phyloP scores from a whole-genome alignment of 176 grass and related monocot species.

The Musa acuminata region DNA sequence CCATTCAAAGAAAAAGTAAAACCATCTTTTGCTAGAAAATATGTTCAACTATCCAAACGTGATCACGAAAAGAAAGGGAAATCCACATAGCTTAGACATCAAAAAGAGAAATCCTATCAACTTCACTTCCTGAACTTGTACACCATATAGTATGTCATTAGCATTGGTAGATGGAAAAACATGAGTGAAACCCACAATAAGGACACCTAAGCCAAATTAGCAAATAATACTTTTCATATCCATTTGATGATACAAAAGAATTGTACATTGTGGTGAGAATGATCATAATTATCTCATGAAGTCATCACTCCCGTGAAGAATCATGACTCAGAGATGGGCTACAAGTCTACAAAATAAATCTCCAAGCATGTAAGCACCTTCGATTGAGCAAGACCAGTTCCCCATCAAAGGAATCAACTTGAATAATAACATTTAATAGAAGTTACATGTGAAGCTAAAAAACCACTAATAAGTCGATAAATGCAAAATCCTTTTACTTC shows the following conservation, averaged over 20 bases:
- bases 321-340: not conserved
- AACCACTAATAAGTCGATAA: not conserved
- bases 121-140: no score
- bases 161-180: no score
- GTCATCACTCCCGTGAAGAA: not conserved
- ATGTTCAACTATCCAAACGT: not conserved
- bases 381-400: constrained; percentile 4
- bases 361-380: constrained; percentile 38
- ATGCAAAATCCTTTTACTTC: not conserved
- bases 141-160: no score
- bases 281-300: not conserved
- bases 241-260: no score
- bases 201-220: no score
- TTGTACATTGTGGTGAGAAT: no score
- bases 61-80: not conserved
- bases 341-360: not conserved
- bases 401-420: not conserved
- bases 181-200: no score
- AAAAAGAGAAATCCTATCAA: not conserved
- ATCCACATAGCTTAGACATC: not conserved
- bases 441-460: not conserved
- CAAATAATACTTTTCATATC: no score
- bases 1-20: not conserved
- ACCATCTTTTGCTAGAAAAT: not conserved
- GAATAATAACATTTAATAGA: not conserved